Evolutionary conservation across 2,329 filamentous ascomycete genomes (phyloP).

Genomic region (Pestalotiopsis sp.): DNA sequence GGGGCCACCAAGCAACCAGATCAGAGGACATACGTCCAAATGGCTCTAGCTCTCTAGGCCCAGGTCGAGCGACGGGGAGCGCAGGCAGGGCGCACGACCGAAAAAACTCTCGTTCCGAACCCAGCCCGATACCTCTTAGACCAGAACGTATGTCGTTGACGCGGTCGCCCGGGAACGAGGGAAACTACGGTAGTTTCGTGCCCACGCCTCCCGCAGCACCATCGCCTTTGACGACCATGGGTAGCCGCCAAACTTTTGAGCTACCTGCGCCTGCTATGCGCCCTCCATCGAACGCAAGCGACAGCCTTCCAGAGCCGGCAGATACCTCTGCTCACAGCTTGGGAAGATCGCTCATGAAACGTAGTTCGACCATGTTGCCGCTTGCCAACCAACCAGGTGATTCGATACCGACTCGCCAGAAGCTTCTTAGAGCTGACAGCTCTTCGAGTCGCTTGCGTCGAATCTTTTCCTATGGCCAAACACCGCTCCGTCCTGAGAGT

Average conservation of each 20-base stretch:
- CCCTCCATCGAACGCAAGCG: constrained; percentile 35
- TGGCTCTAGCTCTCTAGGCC: constrained; percentile 29
- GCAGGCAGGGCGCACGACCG: constrained; percentile 17
- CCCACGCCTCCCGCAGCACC: constrained; percentile 38
- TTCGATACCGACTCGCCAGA: constrained; percentile 18
- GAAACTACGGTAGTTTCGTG: constrained; percentile 58
- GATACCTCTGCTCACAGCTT: constrained; percentile 20
- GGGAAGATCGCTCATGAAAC: constrained; percentile 32
- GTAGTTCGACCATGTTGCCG: constrained; percentile 39
- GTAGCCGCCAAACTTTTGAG: constrained; percentile 46
- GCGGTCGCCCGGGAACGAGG: constrained; percentile 35
- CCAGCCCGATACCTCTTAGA: constrained; percentile 23
- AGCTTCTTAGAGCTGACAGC: constrained; percentile 5
- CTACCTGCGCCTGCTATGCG: constrained; percentile 57
- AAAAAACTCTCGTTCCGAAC: constrained; percentile 18
- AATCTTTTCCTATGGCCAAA: constrained; percentile 42
- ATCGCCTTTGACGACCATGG: constrained; percentile 22
- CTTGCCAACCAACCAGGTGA: neutral
- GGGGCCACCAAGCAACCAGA: constrained; percentile 6
- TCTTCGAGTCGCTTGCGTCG: constrained; percentile 37
- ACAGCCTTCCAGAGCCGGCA: constrained; percentile 20
- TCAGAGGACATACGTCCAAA: constrained; percentile 21
- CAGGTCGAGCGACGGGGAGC: constrained; percentile 13
- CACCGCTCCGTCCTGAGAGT: constrained; percentile 36
- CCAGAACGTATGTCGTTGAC: constrained; percentile 46